These are phyloP conservation scores for Lolium multiflorum DNA, from an alignment of 176 grass and related monocot genomes.

Conservation along the genomic window DNA sequence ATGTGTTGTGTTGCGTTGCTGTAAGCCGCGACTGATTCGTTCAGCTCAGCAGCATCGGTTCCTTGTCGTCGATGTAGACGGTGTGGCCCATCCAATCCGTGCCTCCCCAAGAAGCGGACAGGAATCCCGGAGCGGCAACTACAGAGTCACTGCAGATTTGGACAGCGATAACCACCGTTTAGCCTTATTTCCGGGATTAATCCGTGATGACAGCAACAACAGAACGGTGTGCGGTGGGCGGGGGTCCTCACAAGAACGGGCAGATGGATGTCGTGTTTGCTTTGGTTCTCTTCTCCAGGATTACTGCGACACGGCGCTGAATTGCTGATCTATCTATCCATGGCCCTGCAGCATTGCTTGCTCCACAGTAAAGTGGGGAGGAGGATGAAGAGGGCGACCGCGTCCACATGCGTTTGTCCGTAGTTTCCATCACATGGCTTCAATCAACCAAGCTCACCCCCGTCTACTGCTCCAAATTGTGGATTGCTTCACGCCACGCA, in stretches of 20 bases:
- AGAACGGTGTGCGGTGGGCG: too few species aligned
- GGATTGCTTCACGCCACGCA: constrained; percentile 23
- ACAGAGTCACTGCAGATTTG: neutral
- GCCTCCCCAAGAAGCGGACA: constrained; percentile 41
- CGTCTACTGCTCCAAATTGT: neutral
- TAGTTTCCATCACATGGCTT: constrained; percentile 46
- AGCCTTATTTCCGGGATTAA: neutral
- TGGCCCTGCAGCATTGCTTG: constrained; percentile 38
- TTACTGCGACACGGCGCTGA: neutral
- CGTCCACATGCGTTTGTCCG: constrained; percentile 57
- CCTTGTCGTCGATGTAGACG: constrained; percentile 22
- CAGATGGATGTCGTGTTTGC: too few species aligned
- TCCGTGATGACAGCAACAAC: too few species aligned
- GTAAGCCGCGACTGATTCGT: neutral
- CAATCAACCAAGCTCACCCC: neutral
- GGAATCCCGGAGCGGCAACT: constrained; percentile 27
- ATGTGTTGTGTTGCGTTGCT: neutral
- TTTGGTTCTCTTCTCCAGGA: constrained; percentile 35
- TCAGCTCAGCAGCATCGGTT: neutral
- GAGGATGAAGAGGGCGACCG: neutral
- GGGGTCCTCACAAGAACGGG: too few species aligned
- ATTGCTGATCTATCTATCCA: constrained; percentile 3
- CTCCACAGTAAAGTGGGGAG: neutral
- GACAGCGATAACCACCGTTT: neutral
- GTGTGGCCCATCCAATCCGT: constrained; percentile 36